Conservation (phyloP, 257 asterid species). For the Mitragyna speciosa region DNA sequence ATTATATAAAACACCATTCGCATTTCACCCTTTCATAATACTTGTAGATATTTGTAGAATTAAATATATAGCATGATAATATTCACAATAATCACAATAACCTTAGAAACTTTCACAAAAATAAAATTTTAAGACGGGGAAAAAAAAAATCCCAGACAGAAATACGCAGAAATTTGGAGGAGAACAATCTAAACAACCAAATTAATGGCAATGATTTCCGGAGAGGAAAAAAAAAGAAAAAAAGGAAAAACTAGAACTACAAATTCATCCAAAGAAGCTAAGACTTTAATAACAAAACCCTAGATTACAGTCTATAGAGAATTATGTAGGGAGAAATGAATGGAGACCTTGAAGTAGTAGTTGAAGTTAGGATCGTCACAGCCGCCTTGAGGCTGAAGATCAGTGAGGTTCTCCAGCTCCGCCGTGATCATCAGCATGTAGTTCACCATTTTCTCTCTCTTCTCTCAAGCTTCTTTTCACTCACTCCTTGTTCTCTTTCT, state of each 20-base stretch:
- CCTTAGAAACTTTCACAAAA: background rate
- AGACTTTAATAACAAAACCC: background rate
- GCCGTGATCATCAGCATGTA: slow-evolving; percentile 62
- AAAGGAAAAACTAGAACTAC: background rate
- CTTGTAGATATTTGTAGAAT: background rate
- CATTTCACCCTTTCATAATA: no score
- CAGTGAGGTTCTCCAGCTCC: slow-evolving; percentile 75
- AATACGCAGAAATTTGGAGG: background rate
- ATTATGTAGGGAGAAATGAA: background rate
- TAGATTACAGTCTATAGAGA: background rate
- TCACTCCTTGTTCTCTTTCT: background rate
- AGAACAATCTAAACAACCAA: background rate
- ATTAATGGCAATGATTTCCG: background rate
- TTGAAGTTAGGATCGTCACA: slow-evolving; percentile 67
- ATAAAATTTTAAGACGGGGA: background rate
- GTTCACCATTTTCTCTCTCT: slow-evolving; percentile 54
- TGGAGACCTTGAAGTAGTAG: slow-evolving; percentile 63
- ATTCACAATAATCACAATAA: background rate
- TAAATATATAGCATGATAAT: background rate
- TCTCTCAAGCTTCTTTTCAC: slow-evolving; percentile 6
- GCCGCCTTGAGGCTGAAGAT: slow-evolving; percentile 83
- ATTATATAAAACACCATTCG: no score
- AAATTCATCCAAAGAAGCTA: background rate
- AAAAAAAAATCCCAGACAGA: background rate
- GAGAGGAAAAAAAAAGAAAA: background rate